phyloP scores from a whole-genome alignment of 805 yeast genomes.

The Cyberlindnera lachancei region DNA sequence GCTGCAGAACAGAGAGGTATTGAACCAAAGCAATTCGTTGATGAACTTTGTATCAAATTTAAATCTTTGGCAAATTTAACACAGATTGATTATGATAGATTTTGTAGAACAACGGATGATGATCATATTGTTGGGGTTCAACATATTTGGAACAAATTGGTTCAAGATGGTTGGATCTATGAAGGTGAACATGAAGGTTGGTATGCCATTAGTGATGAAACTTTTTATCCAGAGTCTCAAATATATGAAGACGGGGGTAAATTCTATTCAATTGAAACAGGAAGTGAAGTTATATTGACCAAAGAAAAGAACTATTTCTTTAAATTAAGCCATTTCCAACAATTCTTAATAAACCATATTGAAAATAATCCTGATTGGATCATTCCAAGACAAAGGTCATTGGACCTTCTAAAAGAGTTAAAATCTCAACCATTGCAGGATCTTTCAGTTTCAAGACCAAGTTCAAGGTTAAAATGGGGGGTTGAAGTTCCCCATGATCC shows the following conservation, averaged over 20 bases:
- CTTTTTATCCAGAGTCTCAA: conserved; percentile 83
- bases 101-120: conserved; percentile 82
- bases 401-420: conserved; percentile 52
- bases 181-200: conserved; percentile 86
- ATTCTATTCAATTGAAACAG: conserved; percentile 56
- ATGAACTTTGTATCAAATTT: conserved; percentile 58
- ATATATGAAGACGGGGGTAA: conserved; percentile 34
- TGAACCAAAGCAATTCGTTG: conserved; percentile 68
- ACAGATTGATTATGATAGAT: conserved; percentile 58
- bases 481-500: conserved; percentile 78
- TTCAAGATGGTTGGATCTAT: conserved; percentile 59
- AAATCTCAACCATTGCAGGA: conserved; percentile 45
- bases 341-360: conserved; percentile 41
- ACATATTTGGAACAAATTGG: conserved; percentile 60
- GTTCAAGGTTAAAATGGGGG: conserved; percentile 78
- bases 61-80: conserved; percentile 51
- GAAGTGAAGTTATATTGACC: conserved; percentile 66
- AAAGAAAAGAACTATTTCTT: conserved; percentile 86
- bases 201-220: conserved; percentile 92
- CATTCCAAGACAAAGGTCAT: conserved; percentile 52
- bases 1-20: conserved; percentile 56
- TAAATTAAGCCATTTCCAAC: conserved; percentile 54
- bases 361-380: conserved; percentile 50
- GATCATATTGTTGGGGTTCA: conserved; percentile 68
- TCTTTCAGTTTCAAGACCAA: conserved; percentile 83